Conservation (phyloP, 352 stramenopile genomes). For the Phytophthora quininea region DNA sequence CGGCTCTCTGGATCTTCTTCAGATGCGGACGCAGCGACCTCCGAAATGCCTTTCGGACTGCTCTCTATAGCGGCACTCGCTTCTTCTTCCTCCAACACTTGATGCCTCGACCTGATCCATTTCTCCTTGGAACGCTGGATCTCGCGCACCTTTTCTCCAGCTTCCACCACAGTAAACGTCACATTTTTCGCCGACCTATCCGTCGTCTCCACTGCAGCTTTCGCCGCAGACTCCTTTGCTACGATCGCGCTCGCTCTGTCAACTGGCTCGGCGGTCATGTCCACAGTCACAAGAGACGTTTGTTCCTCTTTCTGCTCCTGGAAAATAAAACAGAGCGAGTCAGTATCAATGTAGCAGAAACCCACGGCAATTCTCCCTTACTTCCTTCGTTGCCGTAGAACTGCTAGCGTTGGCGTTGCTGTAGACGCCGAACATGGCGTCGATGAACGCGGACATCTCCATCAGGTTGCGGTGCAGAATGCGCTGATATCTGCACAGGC, state of each 20-base stretch:
- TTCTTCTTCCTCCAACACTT: constrained; percentile 65
- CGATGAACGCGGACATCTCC: constrained; percentile 84
- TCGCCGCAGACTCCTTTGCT: not conserved
- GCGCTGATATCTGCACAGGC: constrained; percentile 59
- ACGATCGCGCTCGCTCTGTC: constrained; percentile 6
- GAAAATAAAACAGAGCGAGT: not conserved
- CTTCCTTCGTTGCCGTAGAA: not conserved
- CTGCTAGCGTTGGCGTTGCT: constrained; percentile 29
- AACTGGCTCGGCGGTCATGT: constrained; percentile 17
- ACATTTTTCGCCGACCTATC: constrained; percentile 32
- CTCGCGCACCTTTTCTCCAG: constrained; percentile 53
- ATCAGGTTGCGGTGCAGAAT: constrained; percentile 78
- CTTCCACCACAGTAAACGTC: constrained; percentile 57
- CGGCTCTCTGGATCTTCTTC: constrained; percentile 21
- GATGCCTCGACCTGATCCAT: constrained; percentile 63
- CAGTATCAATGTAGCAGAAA: not conserved
- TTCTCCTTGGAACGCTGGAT: constrained; percentile 65
- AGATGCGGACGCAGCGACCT: constrained; percentile 21
- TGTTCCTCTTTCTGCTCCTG: constrained; percentile 16
- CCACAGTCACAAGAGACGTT: constrained; percentile 9
- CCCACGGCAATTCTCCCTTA: not conserved
- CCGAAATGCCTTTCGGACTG: constrained; percentile 40
- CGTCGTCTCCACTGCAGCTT: not conserved
- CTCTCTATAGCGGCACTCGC: constrained; percentile 57
- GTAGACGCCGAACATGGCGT: constrained; percentile 81